Conservation (phyloP, 768 basidiomycete genomes). For the Myochromella boudieri region DNA sequence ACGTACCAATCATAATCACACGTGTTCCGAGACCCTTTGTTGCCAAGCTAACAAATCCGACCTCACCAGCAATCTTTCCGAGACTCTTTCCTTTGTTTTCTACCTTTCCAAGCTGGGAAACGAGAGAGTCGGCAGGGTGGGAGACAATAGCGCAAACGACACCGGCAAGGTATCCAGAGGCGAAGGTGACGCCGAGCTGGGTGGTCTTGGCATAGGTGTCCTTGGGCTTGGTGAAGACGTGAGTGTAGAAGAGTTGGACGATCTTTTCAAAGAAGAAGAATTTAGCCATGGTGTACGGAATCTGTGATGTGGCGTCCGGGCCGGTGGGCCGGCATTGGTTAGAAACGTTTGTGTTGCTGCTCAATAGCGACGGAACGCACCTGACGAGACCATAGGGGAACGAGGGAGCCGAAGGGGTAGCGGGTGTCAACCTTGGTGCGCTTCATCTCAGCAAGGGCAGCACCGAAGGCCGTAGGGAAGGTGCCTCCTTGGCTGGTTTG, state of each 20-base stretch:
- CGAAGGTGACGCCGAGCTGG: conserved; percentile 87
- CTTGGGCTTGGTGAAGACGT: conserved; percentile 81
- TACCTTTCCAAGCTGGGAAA: conserved; percentile 92
- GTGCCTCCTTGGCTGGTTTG: conserved; percentile 75
- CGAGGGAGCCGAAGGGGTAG: conserved; percentile 83
- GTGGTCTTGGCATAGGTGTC: conserved; percentile 77
- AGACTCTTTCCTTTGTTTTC: conserved; percentile 79
- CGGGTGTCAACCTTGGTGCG: conserved; percentile 68
- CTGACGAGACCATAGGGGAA: conserved; percentile 88
- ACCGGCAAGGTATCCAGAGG: conserved; percentile 93
- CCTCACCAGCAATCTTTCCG: conserved; percentile 70
- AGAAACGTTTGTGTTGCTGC: background rate
- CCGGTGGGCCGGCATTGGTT: background rate
- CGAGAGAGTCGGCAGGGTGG: conserved; percentile 92
- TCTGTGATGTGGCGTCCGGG: conserved; percentile 42
- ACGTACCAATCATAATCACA: conserved; percentile 79
- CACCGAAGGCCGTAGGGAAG: conserved; percentile 74
- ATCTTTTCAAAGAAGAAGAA: conserved; percentile 96
- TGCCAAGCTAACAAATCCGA: conserved; percentile 60
- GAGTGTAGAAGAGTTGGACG: conserved; percentile 83
- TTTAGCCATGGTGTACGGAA: conserved; percentile 99
- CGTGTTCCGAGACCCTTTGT: conserved; percentile 88
- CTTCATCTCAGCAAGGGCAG: conserved; percentile 72
- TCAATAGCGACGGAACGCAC: conserved; percentile 29
- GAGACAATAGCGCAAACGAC: conserved; percentile 95